Conservation (phyloP, 1,284 basidiomycete species). For the Ganoderma sinense region DNA sequence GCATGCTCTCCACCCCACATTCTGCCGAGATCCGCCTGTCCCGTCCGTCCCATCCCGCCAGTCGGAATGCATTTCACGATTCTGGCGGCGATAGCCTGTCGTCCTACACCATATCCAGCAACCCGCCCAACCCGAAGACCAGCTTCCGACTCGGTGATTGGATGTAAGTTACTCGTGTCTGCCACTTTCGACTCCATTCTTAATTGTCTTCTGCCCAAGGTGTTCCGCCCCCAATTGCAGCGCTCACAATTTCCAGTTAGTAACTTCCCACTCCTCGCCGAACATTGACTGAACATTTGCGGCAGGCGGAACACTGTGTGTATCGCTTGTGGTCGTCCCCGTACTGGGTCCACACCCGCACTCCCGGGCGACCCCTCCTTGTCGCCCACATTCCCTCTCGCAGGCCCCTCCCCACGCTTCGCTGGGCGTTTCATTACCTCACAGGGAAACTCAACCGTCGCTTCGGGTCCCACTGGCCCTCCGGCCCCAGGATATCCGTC, state of each 20-base stretch:
- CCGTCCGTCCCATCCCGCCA: conserved; percentile 8
- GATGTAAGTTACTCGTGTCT: conserved; percentile 63
- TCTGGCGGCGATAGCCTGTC: conserved; percentile 17
- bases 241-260: conserved; percentile 80
- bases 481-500: conserved; percentile 10
- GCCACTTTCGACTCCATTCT: not conserved
- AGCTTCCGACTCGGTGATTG: conserved; percentile 79
- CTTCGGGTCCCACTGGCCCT: conserved; percentile 7
- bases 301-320: conserved; percentile 76
- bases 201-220: conserved; percentile 44
- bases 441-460: conserved; percentile 10
- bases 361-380: conserved; percentile 15
- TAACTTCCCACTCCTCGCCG: not conserved
- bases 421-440: conserved; percentile 21
- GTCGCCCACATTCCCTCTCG: conserved; percentile 29
- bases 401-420: conserved; percentile 35
- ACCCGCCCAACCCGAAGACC: conserved; percentile 78
- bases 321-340: conserved; percentile 75
- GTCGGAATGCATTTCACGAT: conserved; percentile 4
- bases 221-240: conserved; percentile 66
- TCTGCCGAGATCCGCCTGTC: conserved; percentile 13
- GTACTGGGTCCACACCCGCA: conserved; percentile 44
- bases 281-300: conserved; percentile 46
- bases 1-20: conserved; percentile 1
- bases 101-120: conserved; percentile 69